These are phyloP conservation scores for Plasmodium blacklocki DNA, from an alignment of 169 alveolate species.

Conservation along the genomic window DNA sequence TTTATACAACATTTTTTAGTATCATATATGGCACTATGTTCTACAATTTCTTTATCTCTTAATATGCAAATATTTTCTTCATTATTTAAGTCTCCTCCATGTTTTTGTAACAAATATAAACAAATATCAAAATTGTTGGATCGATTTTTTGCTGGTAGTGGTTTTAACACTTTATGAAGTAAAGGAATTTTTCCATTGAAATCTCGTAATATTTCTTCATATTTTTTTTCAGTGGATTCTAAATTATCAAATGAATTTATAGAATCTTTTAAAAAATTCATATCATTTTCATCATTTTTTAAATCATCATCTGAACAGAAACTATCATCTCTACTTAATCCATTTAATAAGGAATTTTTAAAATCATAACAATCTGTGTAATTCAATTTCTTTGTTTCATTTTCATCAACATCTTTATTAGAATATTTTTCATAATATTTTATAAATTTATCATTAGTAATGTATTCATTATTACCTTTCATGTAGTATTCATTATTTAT, in stretches of 20 bases:
- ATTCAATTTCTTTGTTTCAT: conserved; percentile 65
- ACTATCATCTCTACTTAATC: conserved; percentile 60
- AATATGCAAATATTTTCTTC: conserved; percentile 79
- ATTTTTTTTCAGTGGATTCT: conserved; percentile 75
- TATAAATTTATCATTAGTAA: conserved; percentile 59
- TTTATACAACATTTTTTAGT: conserved; percentile 63
- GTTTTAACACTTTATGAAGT: conserved; percentile 75
- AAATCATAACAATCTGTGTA: conserved; percentile 78
- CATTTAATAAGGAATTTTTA: conserved; percentile 46
- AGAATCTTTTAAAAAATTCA: conserved; percentile 33
- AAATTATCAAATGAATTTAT: conserved; percentile 74
- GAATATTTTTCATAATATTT: conserved; percentile 67
- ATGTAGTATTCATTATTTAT: conserved; percentile 40
- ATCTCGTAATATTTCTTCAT: conserved; percentile 71
- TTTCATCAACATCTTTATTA: conserved; percentile 36
- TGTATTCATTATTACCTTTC: conserved; percentile 24
- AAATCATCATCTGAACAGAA: conserved; percentile 52
- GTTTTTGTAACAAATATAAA: conserved; percentile 74
- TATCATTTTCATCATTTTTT: conserved; percentile 52
- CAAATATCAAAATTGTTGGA: conserved; percentile 77
- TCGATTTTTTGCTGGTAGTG: conserved; percentile 68
- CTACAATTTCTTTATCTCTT: conserved; percentile 78
- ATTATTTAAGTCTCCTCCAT: conserved; percentile 78
- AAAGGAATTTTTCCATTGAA: conserved; percentile 76
- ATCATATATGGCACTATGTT: conserved; percentile 78